Percentiles rank a stretch among this genome's conserved stretches.
Conservation (phyloP, 495 filamentous ascomycete genomes). For the Penicillium macrosclerotiorum region DNA sequence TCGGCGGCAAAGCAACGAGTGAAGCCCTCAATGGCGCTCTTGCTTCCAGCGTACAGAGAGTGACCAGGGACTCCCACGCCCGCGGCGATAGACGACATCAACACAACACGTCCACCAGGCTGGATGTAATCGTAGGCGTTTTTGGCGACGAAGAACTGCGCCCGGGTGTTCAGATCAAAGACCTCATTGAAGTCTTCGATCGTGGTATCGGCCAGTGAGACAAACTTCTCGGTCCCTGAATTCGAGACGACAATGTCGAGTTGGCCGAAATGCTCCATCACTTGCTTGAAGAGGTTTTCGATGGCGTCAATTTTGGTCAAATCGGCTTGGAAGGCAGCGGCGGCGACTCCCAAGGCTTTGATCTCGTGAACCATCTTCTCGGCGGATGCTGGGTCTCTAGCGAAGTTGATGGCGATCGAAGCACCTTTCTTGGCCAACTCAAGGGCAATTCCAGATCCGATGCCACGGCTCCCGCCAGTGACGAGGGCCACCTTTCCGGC, state of each 20-base stretch:
- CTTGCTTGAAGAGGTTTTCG: constrained; percentile 58
- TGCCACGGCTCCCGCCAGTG: constrained; percentile 70
- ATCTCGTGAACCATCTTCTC: constrained; percentile 63
- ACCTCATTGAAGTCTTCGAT: constrained; percentile 73
- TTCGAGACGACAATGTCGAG: constrained; percentile 71
- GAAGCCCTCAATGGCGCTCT: constrained; percentile 78
- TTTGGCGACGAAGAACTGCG: constrained; percentile 82
- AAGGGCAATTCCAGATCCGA: constrained; percentile 71
- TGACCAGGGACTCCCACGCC: constrained; percentile 65
- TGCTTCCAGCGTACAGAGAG: constrained; percentile 71
- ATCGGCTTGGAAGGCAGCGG: constrained; percentile 72
- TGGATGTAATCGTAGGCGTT: constrained; percentile 67
- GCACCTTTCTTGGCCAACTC: constrained; percentile 73
- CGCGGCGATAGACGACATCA: constrained; percentile 56
- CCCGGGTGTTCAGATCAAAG: constrained; percentile 72
- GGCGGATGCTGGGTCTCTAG: constrained; percentile 58
- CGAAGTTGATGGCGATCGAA: constrained; percentile 76
- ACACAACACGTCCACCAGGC: constrained; percentile 62
- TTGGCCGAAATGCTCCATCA: constrained; percentile 63
- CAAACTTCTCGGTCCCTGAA: constrained; percentile 52
- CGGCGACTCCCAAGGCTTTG: constrained; percentile 55
- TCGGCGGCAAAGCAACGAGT: constrained; percentile 72
- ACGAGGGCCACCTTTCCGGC: constrained; percentile 71
- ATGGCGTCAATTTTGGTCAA: constrained; percentile 66
- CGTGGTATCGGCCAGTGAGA: constrained; percentile 62